These are phyloP conservation scores for Phytophthora cactorum DNA, from an alignment of 352 stramenopile genomes.

Conservation along the genomic window DNA sequence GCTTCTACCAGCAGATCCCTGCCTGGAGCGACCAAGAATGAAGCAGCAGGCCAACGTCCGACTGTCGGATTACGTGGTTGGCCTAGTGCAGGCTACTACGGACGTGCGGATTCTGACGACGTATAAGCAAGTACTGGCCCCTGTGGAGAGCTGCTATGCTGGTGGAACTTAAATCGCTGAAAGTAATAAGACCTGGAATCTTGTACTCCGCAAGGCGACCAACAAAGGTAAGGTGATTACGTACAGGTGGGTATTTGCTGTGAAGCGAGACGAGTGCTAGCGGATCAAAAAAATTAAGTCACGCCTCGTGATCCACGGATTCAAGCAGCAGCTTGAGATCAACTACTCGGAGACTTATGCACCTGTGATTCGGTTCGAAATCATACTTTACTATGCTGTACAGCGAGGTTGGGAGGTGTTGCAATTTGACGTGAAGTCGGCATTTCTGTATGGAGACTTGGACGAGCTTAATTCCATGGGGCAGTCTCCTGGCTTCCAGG, in stretches of 20 bases:
- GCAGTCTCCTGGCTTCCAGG: background rate
- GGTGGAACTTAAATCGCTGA: background rate
- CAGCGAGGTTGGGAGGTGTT: too few relatives aligned
- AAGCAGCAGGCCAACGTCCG: too few relatives aligned
- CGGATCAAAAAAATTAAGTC: too few relatives aligned
- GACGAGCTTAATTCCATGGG: background rate
- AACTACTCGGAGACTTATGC: background rate
- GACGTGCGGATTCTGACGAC: background rate
- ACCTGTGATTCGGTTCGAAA: too few relatives aligned
- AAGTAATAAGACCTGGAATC: background rate
- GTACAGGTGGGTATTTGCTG: too few relatives aligned
- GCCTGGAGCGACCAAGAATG: too few relatives aligned
- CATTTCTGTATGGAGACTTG: background rate
- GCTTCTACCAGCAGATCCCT: too few relatives aligned
- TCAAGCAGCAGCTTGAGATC: background rate
- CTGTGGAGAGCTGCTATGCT: background rate
- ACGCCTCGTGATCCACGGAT: background rate
- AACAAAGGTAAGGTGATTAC: too few relatives aligned
- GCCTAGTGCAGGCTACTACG: background rate
- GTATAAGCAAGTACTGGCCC: background rate
- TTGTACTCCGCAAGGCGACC: too few relatives aligned
- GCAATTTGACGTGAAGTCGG: background rate
- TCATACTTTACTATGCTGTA: too few relatives aligned
- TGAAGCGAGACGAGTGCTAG: too few relatives aligned
- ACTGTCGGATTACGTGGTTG: too few relatives aligned